phyloP scores from a whole-genome alignment of 768 basidiomycete genomes.

The Serpula lacrymans region DNA sequence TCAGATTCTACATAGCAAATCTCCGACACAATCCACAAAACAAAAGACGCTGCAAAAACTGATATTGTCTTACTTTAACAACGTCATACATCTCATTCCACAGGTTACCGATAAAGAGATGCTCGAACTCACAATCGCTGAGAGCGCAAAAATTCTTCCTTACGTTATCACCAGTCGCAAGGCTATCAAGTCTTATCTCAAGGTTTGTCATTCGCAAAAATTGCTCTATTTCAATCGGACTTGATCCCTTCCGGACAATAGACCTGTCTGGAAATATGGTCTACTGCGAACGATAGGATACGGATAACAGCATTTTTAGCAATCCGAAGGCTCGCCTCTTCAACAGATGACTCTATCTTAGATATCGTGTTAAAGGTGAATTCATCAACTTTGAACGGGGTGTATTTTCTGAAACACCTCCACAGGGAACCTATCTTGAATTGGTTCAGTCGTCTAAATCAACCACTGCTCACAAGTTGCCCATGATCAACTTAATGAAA shows the following conservation, averaged over 20 bases:
- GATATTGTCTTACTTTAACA: slow-evolving; percentile 86
- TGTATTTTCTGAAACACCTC: slow-evolving; percentile 3
- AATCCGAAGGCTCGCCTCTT: slow-evolving; percentile 73
- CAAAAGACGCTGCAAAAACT: slow-evolving; percentile 84
- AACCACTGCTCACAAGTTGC: slow-evolving; percentile 83
- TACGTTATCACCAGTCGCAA: slow-evolving; percentile 84
- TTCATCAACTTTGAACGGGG: slow-evolving; percentile 1
- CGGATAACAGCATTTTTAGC: slow-evolving; percentile 86
- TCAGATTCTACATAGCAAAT: slow-evolving; percentile 55
- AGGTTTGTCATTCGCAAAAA: slow-evolving; percentile 36
- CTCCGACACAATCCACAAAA: slow-evolving; percentile 76
- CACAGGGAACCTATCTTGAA: slow-evolving; percentile 82
- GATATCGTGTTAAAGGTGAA: slow-evolving; percentile 85
- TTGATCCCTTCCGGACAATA: slow-evolving; percentile 22
- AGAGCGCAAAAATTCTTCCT: slow-evolving; percentile 87
- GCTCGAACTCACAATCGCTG: slow-evolving; percentile 68
- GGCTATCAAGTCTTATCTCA: slow-evolving; percentile 81
- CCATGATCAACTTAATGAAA: slow-evolving; percentile 95
- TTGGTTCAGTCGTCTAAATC: slow-evolving; percentile 81
- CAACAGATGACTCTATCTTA: slow-evolving; percentile 74
- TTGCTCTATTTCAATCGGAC: not conserved
- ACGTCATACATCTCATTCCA: slow-evolving; percentile 72
- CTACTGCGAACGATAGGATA: slow-evolving; percentile 71
- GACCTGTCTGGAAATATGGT: slow-evolving; percentile 87
- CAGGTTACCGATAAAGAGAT: slow-evolving; percentile 69